Conservation (phyloP, 148 eudicot genomes). For the Rhododendron henanense region DNA sequence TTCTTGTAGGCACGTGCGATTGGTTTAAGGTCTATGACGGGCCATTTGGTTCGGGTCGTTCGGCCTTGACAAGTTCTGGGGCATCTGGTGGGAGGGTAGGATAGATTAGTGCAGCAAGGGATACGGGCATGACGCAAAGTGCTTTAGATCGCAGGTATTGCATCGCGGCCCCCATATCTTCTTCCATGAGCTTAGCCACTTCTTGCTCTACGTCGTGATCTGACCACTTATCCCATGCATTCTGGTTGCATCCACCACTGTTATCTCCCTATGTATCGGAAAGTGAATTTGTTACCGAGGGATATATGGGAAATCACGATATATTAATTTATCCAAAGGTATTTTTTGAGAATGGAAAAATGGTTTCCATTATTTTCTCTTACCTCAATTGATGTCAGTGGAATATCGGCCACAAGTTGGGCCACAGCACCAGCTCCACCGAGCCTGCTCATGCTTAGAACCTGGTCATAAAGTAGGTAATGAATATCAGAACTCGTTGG, state of each 20-base stretch:
- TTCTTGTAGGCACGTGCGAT: constrained; percentile 23
- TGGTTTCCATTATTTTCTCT: background rate
- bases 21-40: constrained; percentile 20
- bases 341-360: background rate
- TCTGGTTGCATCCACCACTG: constrained; percentile 27
- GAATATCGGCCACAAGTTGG: constrained; percentile 71
- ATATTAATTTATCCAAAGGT: background rate
- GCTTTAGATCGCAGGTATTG: constrained; percentile 67
- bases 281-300: background rate
- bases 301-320: background rate
- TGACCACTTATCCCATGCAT: constrained; percentile 63
- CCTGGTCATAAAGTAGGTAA: constrained; percentile 14
- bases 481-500: background rate
- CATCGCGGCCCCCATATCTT: constrained; percentile 67
- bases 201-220: constrained; percentile 49
- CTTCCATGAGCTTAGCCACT: constrained; percentile 69
- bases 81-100: constrained; percentile 29
- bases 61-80: constrained; percentile 22
- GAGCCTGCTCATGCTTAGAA: constrained; percentile 38
- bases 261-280: constrained; percentile 26
- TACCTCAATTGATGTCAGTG: constrained; percentile 44
- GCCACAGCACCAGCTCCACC: constrained; percentile 80
- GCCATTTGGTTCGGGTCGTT: constrained; percentile 32
- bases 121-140: constrained; percentile 69
- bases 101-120: constrained; percentile 50